Base-by-base conservation (phyloP, 2,329 filamentous ascomycete species). In the Ascochyta fabae region DNA sequence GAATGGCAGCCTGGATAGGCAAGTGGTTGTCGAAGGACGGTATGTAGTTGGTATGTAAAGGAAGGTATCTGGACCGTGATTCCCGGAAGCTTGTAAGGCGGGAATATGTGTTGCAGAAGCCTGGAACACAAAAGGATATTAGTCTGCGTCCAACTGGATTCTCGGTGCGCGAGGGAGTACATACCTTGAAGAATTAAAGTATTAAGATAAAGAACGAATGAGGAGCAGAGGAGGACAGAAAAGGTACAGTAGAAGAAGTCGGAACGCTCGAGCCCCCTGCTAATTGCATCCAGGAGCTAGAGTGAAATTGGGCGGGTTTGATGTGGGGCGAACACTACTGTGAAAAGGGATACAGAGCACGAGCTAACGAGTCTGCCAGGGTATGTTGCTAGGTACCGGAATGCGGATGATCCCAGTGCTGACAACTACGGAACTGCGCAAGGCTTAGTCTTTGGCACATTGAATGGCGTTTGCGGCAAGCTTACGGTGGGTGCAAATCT, bases 31-130 rank as follows among this genome's bases (percentile, higher is more conserved):
- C 74, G 72, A 79, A 84, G 73, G 83, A 86, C 75, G 77, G 83
- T 79, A 79, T 80, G 79, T 84, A 84, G 83, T 84, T 84, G 81
- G 74, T 74, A 79, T 79, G 52, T 60, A 78, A 81, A 74, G 66
- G 68, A 75, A 70, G 71, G 69, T 73, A 69, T 72, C 69, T 71
- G 66, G 70, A 69, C 62, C 58, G 64, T 59, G 56, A 59, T 65
- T 55, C 70, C 68, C 61, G 62, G 58, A 64, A 64, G 72, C 70
- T 75, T 74, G 70, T 72, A 67, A 66, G 66, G 65, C 64, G 64
- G 63, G 64, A 65, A 68, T 62, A 54, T 61, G 64, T 65, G 68
- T 67, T 68, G 62, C 54, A 67, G 68, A 69, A 69, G 24, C 71
- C 77, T 79, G 66, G 50, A 68, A 62, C 56, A 62, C 33, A 42